Evolutionary conservation across 2,329 filamentous ascomycete species (phyloP).

Genomic region (Decorospora gaudefroyi): DNA sequence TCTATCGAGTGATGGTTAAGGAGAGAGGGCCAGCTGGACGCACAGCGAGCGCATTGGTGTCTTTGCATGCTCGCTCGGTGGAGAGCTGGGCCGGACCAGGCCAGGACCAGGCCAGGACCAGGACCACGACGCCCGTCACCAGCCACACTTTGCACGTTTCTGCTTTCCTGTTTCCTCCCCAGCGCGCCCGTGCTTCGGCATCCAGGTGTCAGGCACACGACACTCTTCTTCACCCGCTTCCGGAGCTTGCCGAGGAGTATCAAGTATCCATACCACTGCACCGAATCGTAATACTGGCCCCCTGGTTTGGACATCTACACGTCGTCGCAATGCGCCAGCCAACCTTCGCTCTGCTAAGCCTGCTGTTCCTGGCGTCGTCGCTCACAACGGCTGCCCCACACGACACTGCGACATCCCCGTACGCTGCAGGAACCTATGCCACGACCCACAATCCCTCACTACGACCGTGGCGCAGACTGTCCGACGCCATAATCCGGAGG

Average conservation of each 20-base stretch:
- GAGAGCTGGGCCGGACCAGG: too few species aligned
- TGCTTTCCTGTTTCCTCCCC: background rate
- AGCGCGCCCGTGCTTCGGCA: background rate
- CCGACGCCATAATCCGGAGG: slow-evolving; percentile 42
- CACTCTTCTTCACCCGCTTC: background rate
- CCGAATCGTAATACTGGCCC: background rate
- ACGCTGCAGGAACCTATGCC: slow-evolving; percentile 14
- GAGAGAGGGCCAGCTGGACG: too few species aligned
- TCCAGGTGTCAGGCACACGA: slow-evolving; percentile 11
- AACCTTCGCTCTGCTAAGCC: slow-evolving; percentile 31
- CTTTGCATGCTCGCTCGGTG: slow-evolving; percentile 13
- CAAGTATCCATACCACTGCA: too few species aligned
- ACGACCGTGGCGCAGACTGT: slow-evolving; percentile 46
- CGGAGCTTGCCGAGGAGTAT: slow-evolving; percentile 7
- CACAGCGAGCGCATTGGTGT: slow-evolving; percentile 18
- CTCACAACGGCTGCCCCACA: slow-evolving; percentile 42
- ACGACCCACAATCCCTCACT: slow-evolving; percentile 22
- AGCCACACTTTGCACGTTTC: slow-evolving; percentile 18
- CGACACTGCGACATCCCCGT: slow-evolving; percentile 21
- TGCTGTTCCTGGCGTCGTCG: slow-evolving; percentile 40
- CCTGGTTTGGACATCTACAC: background rate
- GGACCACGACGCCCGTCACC: too few species aligned
- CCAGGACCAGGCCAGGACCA: too few species aligned
- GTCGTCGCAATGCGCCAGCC: slow-evolving; percentile 36
- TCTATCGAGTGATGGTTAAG: too few species aligned